These are phyloP conservation scores for Verruconis gallopava DNA, from an alignment of 2,329 filamentous ascomycete genomes.

Conservation along the genomic window DNA sequence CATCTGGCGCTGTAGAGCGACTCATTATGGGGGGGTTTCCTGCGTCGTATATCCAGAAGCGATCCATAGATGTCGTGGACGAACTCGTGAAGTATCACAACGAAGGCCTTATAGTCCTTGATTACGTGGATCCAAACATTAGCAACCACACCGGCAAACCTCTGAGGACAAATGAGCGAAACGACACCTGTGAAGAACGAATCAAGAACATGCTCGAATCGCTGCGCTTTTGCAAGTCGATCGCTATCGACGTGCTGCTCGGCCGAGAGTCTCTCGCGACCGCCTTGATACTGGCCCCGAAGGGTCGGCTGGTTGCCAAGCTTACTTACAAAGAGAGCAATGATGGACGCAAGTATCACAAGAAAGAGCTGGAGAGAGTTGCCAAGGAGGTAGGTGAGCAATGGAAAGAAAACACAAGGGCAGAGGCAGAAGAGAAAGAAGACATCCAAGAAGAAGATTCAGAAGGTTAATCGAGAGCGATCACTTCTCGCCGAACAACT, in stretches of 20 bases:
- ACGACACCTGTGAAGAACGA: background rate
- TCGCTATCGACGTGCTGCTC: background rate
- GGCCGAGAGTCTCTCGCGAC: background rate
- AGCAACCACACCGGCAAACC: background rate
- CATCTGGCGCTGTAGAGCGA: no score
- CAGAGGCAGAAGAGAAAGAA: no score
- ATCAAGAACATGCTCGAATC: background rate
- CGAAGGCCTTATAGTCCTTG: background rate
- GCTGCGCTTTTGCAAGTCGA: background rate
- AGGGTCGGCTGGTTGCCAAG: background rate
- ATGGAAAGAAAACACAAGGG: no score
- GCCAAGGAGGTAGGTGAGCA: no score
- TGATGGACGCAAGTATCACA: background rate
- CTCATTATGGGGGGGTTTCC: background rate
- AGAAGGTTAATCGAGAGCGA: no score
- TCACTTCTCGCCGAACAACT: no score
- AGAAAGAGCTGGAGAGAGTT: background rate
- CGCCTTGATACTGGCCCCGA: background rate
- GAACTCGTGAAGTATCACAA: background rate
- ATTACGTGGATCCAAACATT: background rate
- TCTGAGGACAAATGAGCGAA: background rate
- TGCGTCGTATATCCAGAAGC: background rate
- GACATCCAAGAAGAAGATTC: no score
- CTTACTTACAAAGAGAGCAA: background rate
- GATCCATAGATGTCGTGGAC: background rate